These are phyloP conservation scores for Areca catechu DNA, from an alignment of 176 grass and related monocot genomes.

Conservation along the genomic window DNA sequence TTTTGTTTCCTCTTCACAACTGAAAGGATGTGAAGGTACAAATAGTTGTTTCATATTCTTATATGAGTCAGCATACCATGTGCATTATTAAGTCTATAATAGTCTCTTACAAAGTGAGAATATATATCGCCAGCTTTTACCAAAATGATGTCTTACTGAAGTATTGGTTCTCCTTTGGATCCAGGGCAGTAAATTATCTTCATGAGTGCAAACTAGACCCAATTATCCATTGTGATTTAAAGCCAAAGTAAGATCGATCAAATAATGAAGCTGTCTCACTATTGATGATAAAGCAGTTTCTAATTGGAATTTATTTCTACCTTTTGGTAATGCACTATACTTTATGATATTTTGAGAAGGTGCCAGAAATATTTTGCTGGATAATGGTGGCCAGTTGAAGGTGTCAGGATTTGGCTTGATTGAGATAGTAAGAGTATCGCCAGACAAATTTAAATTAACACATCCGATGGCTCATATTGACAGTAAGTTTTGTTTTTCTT, in stretches of 20 bases:
- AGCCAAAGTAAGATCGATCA: conserved; percentile 67
- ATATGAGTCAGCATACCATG: no score
- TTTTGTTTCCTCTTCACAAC: no score
- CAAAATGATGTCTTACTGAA: no score
- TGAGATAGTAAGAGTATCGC: conserved; percentile 45
- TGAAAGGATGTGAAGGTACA: no score
- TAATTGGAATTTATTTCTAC: conserved; percentile 21
- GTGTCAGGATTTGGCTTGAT: conserved; percentile 76
- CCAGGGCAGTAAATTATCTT: conserved; percentile 93
- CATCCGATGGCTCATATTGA: conserved; percentile 35
- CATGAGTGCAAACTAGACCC: conserved; percentile 89
- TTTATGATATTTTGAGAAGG: conserved; percentile 74
- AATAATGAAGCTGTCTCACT: background rate
- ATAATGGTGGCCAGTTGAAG: conserved; percentile 83
- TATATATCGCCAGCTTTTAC: no score
- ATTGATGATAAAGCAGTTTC: conserved; percentile 1
- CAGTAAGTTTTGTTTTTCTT: conserved; percentile 44
- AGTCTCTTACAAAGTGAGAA: no score
- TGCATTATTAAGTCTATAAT: no score
- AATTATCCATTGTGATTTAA: conserved; percentile 79
- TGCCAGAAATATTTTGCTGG: conserved; percentile 92
- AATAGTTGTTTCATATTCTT: no score
- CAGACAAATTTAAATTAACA: conserved; percentile 52
- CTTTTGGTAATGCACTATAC: background rate
- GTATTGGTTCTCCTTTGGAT: conserved; percentile 14